These are phyloP conservation scores for Tribonema minus DNA, from an alignment of 108 stramenopile species.

Conservation along the genomic window DNA sequence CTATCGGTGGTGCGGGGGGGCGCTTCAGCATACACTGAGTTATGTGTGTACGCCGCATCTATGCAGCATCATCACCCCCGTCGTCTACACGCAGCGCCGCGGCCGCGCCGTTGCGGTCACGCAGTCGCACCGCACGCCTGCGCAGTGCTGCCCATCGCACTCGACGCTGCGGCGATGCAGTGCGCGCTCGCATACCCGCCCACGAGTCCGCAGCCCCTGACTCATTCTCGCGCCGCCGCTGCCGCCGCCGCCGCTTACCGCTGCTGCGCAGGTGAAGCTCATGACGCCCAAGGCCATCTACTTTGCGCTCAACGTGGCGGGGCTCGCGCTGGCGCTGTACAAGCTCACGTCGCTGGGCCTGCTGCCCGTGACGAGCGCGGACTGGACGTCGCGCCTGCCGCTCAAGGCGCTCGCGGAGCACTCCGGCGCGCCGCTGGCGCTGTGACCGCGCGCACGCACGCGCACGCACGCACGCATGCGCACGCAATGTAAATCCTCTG, in stretches of 20 bases:
- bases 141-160: no score
- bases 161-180: no score
- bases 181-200: not conserved
- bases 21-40: not conserved
- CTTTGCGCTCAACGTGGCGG: constrained; percentile 73
- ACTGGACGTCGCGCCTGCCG: constrained; percentile 78
- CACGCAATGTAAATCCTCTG: no score
- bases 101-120: no score
- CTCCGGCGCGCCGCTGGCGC: constrained; percentile 67
- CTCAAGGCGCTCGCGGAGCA: constrained; percentile 84
- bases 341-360: constrained; percentile 91
- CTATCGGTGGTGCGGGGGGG: not conserved
- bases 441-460: not conserved
- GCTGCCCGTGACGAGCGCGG: constrained; percentile 83
- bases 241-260: not conserved
- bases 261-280: not conserved
- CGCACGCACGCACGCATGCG: not conserved
- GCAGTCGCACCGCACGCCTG: no score
- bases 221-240: not conserved
- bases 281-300: constrained; percentile 67
- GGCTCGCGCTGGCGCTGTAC: constrained; percentile 80
- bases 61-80: no score
- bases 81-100: no score
- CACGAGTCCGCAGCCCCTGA: not conserved
- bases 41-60: no score